A percentile compares a stretch with the other conserved stretches of the same genome.
Conservation (phyloP, 352 stramenopile species). For the Phytophthora quininea region DNA sequence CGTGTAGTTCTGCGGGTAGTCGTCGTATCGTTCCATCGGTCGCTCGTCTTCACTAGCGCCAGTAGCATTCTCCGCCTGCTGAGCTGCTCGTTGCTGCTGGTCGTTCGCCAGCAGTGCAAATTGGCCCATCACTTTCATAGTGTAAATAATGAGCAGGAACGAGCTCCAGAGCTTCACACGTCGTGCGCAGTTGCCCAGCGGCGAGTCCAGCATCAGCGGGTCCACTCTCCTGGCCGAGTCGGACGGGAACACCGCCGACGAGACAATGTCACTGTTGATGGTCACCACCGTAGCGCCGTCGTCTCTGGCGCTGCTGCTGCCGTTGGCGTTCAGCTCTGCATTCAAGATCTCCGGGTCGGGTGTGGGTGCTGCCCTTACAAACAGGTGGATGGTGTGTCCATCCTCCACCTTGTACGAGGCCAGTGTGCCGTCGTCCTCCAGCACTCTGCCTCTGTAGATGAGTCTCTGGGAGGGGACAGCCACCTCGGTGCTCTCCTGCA, state of each 20-base stretch:
- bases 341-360: constrained; percentile 65
- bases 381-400: constrained; percentile 91
- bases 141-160: constrained; percentile 90
- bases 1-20: constrained; percentile 85
- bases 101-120: constrained; percentile 86
- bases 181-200: constrained; percentile 79
- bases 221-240: constrained; percentile 84
- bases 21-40: constrained; percentile 63
- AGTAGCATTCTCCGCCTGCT: constrained; percentile 35
- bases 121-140: constrained; percentile 90
- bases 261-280: constrained; percentile 82
- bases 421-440: constrained; percentile 81
- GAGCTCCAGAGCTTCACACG: constrained; percentile 90
- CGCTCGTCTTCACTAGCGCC: constrained; percentile 36
- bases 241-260: constrained; percentile 84
- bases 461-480: constrained; percentile 79
- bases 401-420: constrained; percentile 90
- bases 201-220: constrained; percentile 85
- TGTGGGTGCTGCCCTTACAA: constrained; percentile 74
- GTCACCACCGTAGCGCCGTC: constrained; percentile 75
- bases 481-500: constrained; percentile 78
- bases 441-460: constrained; percentile 91
- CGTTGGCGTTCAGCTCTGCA: constrained; percentile 40
- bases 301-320: constrained; percentile 35
- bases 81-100: constrained; percentile 60